Base-by-base conservation (phyloP, 306 rosid genomes). In the Rosa multiflora region DNA sequence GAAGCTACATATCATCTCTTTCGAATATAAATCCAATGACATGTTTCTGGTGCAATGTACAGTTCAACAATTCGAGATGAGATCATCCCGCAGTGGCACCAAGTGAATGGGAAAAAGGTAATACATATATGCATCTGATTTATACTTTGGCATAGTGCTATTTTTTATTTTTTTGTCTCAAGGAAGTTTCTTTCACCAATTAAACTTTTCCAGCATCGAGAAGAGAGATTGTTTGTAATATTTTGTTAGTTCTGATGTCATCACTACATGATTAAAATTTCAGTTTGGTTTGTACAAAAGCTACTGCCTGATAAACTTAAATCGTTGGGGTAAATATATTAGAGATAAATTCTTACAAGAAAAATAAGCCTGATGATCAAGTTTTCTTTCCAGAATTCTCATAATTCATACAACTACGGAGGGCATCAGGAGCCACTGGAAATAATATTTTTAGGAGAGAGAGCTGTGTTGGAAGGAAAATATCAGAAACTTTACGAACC, bases 391-490 rank as follows among this genome's bases (percentile, higher is more conserved):
- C 35, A 11, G 7, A 44, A 9, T 4, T n/a, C 20, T 5, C 12
- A 1, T 52, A 11, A 2, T 48, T 48, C 4, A 48, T 48, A 48
- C 52, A 48, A 9, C 56, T 51, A 51, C 4, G n/a, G n/a, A 15
- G n/a, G 63, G 35, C 35, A 32, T 32, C 3, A 10, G 32, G 37
- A 23, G 14, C 13, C 1, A 13, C n/a, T 49, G 91, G 90, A 83
- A 86, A 88, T 1, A 92, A 86, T 26, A 2, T 92, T 84, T 85
- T 88, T 92, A 1, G 90, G 89, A 86, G 97, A 92, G 75, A 88
- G 90, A 83, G 88, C 91, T 42, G 93, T 89, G 23, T 88, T 90
- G 29, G 97, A 92, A 85, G 94, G 91, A 43, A 92, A 92, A 83
- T 92, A 90, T 71, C 97, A 86, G 82, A 88, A 87, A 44, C 72